Evolutionary conservation across 768 basidiomycete species (phyloP).

Genomic region (Termitomyces sp.): DNA sequence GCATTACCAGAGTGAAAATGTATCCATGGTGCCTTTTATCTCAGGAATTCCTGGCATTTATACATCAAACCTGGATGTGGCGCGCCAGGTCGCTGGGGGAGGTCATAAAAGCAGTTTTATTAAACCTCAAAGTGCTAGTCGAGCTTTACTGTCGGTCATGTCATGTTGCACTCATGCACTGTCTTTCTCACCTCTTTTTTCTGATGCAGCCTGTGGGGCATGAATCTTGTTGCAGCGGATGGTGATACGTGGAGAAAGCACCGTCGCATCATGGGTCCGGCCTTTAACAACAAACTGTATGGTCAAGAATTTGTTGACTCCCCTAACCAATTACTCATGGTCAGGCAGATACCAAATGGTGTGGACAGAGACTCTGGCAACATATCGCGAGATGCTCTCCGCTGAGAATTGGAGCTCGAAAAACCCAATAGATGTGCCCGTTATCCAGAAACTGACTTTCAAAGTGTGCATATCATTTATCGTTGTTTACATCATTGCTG

Average conservation of each 20-base stretch:
- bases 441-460: slow-evolving; percentile 28
- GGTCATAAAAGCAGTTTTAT: slow-evolving; percentile 37
- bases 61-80: slow-evolving; percentile 46
- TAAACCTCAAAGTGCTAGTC: slow-evolving; percentile 36
- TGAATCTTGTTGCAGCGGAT: slow-evolving; percentile 45
- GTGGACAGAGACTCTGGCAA: slow-evolving; percentile 31
- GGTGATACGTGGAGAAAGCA: slow-evolving; percentile 47
- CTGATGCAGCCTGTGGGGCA: slow-evolving; percentile 42
- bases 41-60: slow-evolving; percentile 35
- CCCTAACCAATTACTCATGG: not conserved
- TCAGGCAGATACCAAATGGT: slow-evolving; percentile 31
- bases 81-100: slow-evolving; percentile 41
- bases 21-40: slow-evolving; percentile 41
- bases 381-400: slow-evolving; percentile 32
- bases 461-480: slow-evolving; percentile 22
- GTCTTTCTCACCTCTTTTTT: slow-evolving; percentile 8
- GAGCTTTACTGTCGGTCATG: slow-evolving; percentile 30
- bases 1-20: slow-evolving; percentile 34
- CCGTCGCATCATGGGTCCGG: slow-evolving; percentile 41
- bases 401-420: slow-evolving; percentile 28
- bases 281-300: slow-evolving; percentile 42
- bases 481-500: not conserved
- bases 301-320: slow-evolving; percentile 7
- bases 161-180: not conserved
- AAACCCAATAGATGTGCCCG: slow-evolving; percentile 20